A percentile compares a stretch with the other conserved stretches of the same genome.
These are phyloP conservation scores for Pisolithus microcarpus DNA, from an alignment of 768 basidiomycete genomes.

Conservation along the genomic window DNA sequence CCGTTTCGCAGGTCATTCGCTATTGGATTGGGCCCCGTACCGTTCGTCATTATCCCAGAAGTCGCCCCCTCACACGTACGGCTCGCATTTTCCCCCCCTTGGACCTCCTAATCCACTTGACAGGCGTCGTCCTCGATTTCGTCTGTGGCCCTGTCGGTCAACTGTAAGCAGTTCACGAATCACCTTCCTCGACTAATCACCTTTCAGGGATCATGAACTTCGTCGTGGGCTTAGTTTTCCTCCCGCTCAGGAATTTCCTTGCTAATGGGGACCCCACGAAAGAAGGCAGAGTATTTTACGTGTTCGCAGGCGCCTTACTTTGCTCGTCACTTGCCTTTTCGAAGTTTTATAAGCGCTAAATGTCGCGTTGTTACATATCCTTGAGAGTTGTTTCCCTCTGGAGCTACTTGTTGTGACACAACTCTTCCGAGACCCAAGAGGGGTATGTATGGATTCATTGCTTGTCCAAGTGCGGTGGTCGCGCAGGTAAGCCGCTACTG, in stretches of 20 bases:
- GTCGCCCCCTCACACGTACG: conserved; percentile 74
- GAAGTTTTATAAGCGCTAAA: conserved; percentile 19
- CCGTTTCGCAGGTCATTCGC: conserved; percentile 64
- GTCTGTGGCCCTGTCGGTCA: conserved; percentile 64
- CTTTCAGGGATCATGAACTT: conserved; percentile 77
- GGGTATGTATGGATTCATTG: no score
- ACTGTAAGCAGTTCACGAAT: conserved; percentile 40
- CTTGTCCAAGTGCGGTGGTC: no score
- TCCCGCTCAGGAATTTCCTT: conserved; percentile 74
- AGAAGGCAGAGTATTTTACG: conserved; percentile 84
- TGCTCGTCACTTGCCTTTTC: conserved; percentile 17
- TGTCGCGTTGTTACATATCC: no score
- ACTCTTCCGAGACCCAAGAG: no score
- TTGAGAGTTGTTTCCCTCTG: no score
- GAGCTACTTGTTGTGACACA: no score
- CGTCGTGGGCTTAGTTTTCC: conserved; percentile 73
- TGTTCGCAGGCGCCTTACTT: conserved; percentile 60
- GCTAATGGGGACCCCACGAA: conserved; percentile 51
- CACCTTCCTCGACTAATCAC: not conserved
- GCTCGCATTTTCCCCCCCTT: conserved; percentile 5
- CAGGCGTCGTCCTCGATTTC: conserved; percentile 79
- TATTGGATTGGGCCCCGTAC: conserved; percentile 83
- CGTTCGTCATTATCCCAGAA: conserved; percentile 89
- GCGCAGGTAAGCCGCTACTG: no score
- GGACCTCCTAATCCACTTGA: not conserved